Evolutionary conservation across 768 basidiomycete genomes (phyloP).

Genomic region (Serendipita sp.): DNA sequence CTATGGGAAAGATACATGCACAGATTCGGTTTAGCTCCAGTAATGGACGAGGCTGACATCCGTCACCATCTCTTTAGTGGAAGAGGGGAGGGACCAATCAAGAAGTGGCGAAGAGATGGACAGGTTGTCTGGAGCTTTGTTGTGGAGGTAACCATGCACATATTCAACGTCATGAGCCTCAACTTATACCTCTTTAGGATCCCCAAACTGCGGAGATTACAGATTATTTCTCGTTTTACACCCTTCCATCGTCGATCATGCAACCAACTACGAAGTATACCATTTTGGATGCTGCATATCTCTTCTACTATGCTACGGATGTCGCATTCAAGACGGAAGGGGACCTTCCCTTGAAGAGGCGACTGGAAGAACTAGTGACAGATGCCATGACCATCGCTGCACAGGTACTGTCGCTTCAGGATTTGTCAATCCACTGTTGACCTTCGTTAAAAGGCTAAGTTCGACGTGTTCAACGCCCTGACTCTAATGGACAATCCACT

Average conservation of each 20-base stretch:
- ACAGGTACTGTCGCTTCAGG: conserved; percentile 21
- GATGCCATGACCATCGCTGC: conserved; percentile 74
- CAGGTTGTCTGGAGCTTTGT: conserved; percentile 97
- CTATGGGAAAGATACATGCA: conserved; percentile 66
- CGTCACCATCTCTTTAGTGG: conserved; percentile 83
- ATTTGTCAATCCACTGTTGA: neutral
- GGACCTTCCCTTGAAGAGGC: conserved; percentile 42
- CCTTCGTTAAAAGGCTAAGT: conserved; percentile 35
- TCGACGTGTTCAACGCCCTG: conserved; percentile 93
- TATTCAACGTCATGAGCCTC: neutral
- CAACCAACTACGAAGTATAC: conserved; percentile 44
- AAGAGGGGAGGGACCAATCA: conserved; percentile 37
- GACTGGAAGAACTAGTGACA: conserved; percentile 52
- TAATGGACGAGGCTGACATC: conserved; percentile 61
- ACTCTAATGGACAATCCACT: conserved; percentile 86
- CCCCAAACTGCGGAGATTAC: conserved; percentile 69
- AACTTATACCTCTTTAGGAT: conserved; percentile 35
- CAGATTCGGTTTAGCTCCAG: conserved; percentile 68
- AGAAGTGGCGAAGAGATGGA: conserved; percentile 36
- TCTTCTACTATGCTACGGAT: conserved; percentile 88
- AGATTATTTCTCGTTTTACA: conserved; percentile 95
- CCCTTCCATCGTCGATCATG: conserved; percentile 86
- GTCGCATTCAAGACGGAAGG: conserved; percentile 49
- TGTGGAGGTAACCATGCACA: conserved; percentile 49
- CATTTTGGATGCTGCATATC: conserved; percentile 78